Evolutionary conservation across 2,329 filamentous ascomycete species (phyloP), one percentile per base, ranked within the genome.

Genomic region (Fusarium sp.): DNA sequence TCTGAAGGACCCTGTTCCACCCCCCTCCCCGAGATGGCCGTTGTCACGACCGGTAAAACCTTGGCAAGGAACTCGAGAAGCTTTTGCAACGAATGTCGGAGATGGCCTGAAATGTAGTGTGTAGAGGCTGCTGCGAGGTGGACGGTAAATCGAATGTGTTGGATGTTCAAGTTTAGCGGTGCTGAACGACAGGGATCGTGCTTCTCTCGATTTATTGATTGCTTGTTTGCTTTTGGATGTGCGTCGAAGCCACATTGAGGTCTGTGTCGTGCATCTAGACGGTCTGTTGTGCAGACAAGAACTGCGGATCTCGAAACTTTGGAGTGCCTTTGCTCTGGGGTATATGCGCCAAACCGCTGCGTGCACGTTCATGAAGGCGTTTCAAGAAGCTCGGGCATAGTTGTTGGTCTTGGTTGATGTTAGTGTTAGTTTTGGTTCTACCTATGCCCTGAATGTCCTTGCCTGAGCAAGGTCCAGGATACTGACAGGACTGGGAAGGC

Each of bases 241-340:
- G 21, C 41, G 47, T 36, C 54, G 19, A 31, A 46, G 54, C 37
- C 41, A 38, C 37, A 62, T 15, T 46, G 27, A 57, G 55, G 57
- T 57, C 61, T 65, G 49, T 65, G 52, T 50, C n/a, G 42, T 29
- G 25, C 48, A 43, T 57, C 13, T 32, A 32, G 31, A 32, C 11
- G 13, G 11, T 32, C 47, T 61, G 53, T 46, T 35, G 50, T 65
- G 61, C 61, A 62, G 29, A 29, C 39, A 38, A 51, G 43, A 42
- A 27, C 33, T 44, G 41, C 41, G 43, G 47, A 39, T 45, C 55
- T 43, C 19, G 42, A 44, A 42, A 31, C 47, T 6, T 47, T 36
- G 48, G 48, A 27, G 14, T 46, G 36, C 41, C 23, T 57, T 17
- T 35, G 36, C 51, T 49, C 49, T 53, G 6, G 23, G 23, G 43